These are phyloP conservation scores for Ustilago cynodontis DNA, from an alignment of 1,284 basidiomycete species.

Conservation along the genomic window DNA sequence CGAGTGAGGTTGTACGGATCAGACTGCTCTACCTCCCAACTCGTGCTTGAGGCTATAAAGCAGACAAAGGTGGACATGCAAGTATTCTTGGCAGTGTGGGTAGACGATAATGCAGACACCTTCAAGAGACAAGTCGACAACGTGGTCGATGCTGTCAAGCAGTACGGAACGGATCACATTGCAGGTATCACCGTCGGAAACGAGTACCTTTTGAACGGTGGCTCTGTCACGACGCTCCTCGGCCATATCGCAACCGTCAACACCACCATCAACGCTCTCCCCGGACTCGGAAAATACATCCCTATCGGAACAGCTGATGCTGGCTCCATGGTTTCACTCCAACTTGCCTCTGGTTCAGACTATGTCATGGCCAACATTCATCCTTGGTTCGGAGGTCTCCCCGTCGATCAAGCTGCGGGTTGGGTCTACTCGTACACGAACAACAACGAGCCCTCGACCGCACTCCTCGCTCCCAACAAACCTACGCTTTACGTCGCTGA, in stretches of 20 bases:
- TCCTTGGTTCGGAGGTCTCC: constrained; percentile 78
- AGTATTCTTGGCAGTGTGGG: constrained; percentile 87
- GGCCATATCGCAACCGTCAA: constrained; percentile 76
- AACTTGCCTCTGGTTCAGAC: constrained; percentile 79
- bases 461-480: constrained; percentile 74
- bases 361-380: constrained; percentile 82
- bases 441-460: constrained; percentile 73
- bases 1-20: constrained; percentile 67
- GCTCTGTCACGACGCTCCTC: constrained; percentile 72
- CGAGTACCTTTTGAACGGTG: constrained; percentile 65
- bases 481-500: constrained; percentile 83
- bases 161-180: constrained; percentile 83
- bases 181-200: constrained; percentile 78
- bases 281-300: constrained; percentile 72
- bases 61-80: constrained; percentile 88
- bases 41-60: constrained; percentile 81
- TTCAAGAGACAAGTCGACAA: constrained; percentile 80
- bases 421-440: constrained; percentile 78
- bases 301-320: constrained; percentile 91
- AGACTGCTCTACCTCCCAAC: constrained; percentile 74
- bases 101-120: constrained; percentile 76
- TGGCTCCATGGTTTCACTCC: constrained; percentile 78
- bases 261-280: constrained; percentile 74
- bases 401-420: constrained; percentile 78
- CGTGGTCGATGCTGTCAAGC: constrained; percentile 79